Conservation (phyloP, 805 yeast genomes). For the Yarrowia keelungensis region DNA sequence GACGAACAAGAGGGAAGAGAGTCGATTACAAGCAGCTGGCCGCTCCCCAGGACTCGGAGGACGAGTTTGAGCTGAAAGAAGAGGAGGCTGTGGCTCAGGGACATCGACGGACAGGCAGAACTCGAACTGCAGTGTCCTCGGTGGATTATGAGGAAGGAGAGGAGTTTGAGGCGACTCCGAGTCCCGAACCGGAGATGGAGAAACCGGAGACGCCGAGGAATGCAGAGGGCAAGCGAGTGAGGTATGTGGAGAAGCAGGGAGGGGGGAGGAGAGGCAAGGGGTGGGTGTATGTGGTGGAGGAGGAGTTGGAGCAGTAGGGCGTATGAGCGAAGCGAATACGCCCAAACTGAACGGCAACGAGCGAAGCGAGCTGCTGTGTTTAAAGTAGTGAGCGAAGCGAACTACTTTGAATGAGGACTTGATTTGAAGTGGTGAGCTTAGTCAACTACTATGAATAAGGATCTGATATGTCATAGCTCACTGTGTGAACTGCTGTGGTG, state of each 20-base stretch:
- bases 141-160: not conserved
- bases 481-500: too few species aligned
- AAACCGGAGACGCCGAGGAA: constrained; percentile 25
- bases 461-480: too few species aligned
- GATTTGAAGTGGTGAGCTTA: too few species aligned
- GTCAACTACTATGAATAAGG: too few species aligned
- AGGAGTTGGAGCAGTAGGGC: constrained; percentile 17
- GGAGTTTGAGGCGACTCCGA: constrained; percentile 11
- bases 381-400: not conserved
- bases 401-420: too few species aligned
- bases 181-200: not conserved
- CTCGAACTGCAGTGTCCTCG: not conserved
- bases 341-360: too few species aligned
- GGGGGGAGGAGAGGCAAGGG: constrained; percentile 21
- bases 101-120: constrained; percentile 15
- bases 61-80: constrained; percentile 24
- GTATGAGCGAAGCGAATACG: too few species aligned
- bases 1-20: constrained; percentile 26
- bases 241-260: constrained; percentile 26
- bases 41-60: not conserved
- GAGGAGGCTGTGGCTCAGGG: constrained; percentile 15
- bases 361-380: too few species aligned
- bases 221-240: constrained; percentile 12
- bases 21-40: constrained; percentile 31
- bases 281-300: constrained; percentile 33